Evolutionary conservation across 1,139 yeast genomes (phyloP).

Genomic region (Candida sojae): DNA sequence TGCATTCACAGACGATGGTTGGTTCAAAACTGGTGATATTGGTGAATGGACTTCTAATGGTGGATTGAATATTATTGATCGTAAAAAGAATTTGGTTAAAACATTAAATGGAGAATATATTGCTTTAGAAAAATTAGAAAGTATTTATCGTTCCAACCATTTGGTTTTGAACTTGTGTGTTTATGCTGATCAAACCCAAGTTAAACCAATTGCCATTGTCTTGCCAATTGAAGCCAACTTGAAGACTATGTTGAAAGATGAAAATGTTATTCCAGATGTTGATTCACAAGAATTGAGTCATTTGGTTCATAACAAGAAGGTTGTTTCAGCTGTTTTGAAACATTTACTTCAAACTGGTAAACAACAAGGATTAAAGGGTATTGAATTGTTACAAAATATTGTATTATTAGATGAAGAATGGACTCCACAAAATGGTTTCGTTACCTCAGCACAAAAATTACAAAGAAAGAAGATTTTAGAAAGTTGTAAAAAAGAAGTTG

Average conservation of each 20-base stretch:
- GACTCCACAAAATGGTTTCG: conserved; percentile 95
- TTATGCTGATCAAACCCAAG: conserved; percentile 84
- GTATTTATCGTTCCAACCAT: conserved; percentile 80
- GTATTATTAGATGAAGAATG: conserved; percentile 88
- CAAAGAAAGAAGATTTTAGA: conserved; percentile 90
- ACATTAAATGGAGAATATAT: conserved; percentile 97
- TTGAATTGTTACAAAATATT: conserved; percentile 80
- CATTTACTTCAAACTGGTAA: conserved; percentile 74
- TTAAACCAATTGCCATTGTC: conserved; percentile 90
- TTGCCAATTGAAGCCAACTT: conserved; percentile 76
- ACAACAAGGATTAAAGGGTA: conserved; percentile 78
- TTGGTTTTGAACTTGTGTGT: conserved; percentile 83
- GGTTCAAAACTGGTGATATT: conserved; percentile 98
- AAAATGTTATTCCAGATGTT: conserved; percentile 50
- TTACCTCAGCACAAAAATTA: conserved; percentile 93
- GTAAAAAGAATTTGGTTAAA: conserved; percentile 95
- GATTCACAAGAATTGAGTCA: conserved; percentile 49
- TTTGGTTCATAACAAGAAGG: conserved; percentile 56
- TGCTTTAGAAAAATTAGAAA: conserved; percentile 91
- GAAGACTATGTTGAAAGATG: conserved; percentile 55
- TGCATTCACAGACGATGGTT: conserved; percentile 81
- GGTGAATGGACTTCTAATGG: conserved; percentile 91
- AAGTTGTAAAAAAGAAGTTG: conserved; percentile 60
- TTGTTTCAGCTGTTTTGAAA: conserved; percentile 56
- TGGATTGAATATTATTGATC: conserved; percentile 80